These are phyloP conservation scores for Tetrapisispora arboricola DNA, from an alignment of 805 yeast species.

Conservation along the genomic window DNA sequence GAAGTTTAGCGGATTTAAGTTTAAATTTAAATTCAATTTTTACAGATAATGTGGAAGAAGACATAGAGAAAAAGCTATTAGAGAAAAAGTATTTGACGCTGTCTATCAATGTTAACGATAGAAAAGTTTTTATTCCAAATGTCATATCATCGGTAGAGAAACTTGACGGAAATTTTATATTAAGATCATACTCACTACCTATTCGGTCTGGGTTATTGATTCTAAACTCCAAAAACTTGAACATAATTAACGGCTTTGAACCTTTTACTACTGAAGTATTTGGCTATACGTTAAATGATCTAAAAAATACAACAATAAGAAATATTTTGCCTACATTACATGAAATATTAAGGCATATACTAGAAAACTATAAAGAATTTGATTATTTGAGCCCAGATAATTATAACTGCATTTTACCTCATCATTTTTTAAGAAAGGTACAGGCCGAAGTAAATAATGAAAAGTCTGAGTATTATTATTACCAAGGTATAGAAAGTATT, in stretches of 20 bases:
- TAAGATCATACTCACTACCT: slow-evolving; percentile 61
- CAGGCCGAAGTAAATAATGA: slow-evolving; percentile 33
- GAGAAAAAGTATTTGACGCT: slow-evolving; percentile 50
- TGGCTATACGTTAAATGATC: slow-evolving; percentile 41
- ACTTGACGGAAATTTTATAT: slow-evolving; percentile 35
- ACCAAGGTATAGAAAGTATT: slow-evolving; percentile 54
- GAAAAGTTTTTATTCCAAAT: slow-evolving; percentile 42
- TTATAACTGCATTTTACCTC: slow-evolving; percentile 72
- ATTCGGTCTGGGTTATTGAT: slow-evolving; percentile 74
- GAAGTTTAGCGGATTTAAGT: slow-evolving; percentile 14
- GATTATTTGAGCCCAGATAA: slow-evolving; percentile 30
- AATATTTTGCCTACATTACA: slow-evolving; percentile 37
- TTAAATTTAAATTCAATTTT: slow-evolving; percentile 52
- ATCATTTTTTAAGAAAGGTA: slow-evolving; percentile 71
- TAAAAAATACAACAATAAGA: slow-evolving; percentile 38
- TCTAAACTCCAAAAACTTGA: slow-evolving; percentile 36
- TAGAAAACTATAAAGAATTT: slow-evolving; percentile 29
- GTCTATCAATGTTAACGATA: slow-evolving; percentile 21
- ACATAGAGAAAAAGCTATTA: slow-evolving; percentile 34
- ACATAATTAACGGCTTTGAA: slow-evolving; percentile 54
- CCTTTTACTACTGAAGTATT: slow-evolving; percentile 64
- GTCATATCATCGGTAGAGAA: slow-evolving; percentile 46
- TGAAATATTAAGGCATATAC: slow-evolving; percentile 24
- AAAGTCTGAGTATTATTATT: slow-evolving; percentile 44
- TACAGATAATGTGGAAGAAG: slow-evolving; percentile 32